Conservation (phyloP, 164 flowering plant genomes). For the Dillenia suffruticosa region DNA sequence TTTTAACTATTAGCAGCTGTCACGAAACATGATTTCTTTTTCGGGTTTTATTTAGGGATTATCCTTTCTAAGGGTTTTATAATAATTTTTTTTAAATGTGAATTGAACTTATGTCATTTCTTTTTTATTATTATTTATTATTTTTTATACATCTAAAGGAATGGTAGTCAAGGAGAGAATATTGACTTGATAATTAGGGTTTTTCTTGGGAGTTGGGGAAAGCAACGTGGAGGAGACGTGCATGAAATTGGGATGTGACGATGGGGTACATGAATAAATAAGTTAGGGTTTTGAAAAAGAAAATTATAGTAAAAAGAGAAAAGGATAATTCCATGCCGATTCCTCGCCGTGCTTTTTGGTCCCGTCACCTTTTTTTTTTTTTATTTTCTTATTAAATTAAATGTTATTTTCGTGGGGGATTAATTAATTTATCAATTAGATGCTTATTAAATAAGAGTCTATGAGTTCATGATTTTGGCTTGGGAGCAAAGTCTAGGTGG, state of each 20-base stretch:
- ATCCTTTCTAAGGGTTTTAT: background rate
- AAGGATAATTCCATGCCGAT: slow-evolving; percentile 18
- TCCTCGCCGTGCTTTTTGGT: slow-evolving; percentile 47
- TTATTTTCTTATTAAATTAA: background rate
- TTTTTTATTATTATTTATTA: too few relatives aligned
- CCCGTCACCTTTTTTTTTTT: slow-evolving; percentile 15
- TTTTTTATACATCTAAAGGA: too few relatives aligned
- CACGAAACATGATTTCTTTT: too few relatives aligned
- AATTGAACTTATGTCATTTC: too few relatives aligned
- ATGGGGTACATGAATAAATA: background rate
- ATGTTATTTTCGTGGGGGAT: background rate
- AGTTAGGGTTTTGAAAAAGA: slow-evolving; percentile 6
- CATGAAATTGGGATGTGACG: slow-evolving; percentile 34
- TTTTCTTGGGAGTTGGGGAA: slow-evolving; percentile 5
- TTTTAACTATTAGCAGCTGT: too few relatives aligned
- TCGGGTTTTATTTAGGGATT: background rate
- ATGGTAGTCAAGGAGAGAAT: slow-evolving; percentile 9
- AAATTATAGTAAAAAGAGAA: background rate
- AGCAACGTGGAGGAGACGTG: slow-evolving; percentile 73
- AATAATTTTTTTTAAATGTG: background rate
- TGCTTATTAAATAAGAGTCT: slow-evolving; percentile 13
- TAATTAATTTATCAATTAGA: background rate
- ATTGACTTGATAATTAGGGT: slow-evolving; percentile 13
- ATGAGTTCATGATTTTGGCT: slow-evolving; percentile 52
- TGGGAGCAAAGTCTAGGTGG: slow-evolving; percentile 54